A percentile compares a stretch with the other conserved stretches of the same genome.
Conservation (phyloP, 108 stramenopile genomes). For the Skeletonema tropicum region DNA sequence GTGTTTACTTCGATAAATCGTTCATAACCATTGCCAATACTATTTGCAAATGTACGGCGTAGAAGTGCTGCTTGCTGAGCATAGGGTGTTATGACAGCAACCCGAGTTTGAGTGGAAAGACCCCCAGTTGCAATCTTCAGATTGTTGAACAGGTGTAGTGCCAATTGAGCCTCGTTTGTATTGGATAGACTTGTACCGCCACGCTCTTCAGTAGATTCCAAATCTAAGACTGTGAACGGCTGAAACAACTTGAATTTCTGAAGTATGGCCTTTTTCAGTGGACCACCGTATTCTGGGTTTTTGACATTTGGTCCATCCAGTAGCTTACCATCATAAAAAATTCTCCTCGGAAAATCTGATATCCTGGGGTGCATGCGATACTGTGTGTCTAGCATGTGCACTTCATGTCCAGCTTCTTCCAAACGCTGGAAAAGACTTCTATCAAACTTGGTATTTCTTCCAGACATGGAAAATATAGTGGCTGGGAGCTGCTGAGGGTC, state of each 20-base stretch:
- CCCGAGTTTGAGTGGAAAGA: conserved; percentile 57
- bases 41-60: conserved; percentile 55
- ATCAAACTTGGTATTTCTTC: conserved; percentile 85
- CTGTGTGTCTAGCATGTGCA: conserved; percentile 95
- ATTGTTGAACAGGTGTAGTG: conserved; percentile 67
- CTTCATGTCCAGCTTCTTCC: conserved; percentile 90
- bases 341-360: conserved; percentile 84
- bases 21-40: conserved; percentile 52
- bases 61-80: conserved; percentile 84
- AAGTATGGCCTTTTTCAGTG: conserved; percentile 55
- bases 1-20: conserved; percentile 86
- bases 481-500: conserved; percentile 98
- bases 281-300: conserved; percentile 70
- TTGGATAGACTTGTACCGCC: conserved; percentile 85
- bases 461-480: conserved; percentile 91
- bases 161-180: conserved; percentile 75
- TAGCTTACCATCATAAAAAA: conserved; percentile 88
- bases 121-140: conserved; percentile 57
- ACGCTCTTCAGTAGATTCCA: conserved; percentile 85
- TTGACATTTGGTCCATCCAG: conserved; percentile 84
- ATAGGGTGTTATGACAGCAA: conserved; percentile 93
- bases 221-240: conserved; percentile 81
- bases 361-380: conserved; percentile 95
- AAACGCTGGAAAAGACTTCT: conserved; percentile 96
- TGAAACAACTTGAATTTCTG: conserved; percentile 55